Evolutionary conservation across 1,284 basidiomycete species (phyloP).

Genomic region (Gomphus bonarii): DNA sequence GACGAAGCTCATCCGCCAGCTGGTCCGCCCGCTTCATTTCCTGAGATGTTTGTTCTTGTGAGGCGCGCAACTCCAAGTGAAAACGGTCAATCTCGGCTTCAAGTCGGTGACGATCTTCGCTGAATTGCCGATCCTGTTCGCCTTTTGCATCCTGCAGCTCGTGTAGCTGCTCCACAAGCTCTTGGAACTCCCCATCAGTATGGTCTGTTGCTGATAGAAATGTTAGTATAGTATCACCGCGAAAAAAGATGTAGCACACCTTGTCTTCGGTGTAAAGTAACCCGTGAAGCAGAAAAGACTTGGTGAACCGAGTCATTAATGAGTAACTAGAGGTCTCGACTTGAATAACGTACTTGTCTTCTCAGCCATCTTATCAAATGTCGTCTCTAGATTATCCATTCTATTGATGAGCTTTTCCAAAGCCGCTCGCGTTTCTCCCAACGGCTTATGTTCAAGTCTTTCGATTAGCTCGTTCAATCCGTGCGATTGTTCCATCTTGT

Average conservation of each 20-base stretch:
- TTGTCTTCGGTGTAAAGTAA: conserved; percentile 54
- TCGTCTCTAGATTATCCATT: conserved; percentile 67
- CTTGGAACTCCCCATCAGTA: conserved; percentile 60
- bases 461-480: conserved; percentile 31
- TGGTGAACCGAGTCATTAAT: not conserved
- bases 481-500: conserved; percentile 49
- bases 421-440: conserved; percentile 47
- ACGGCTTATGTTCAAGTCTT: conserved; percentile 32
- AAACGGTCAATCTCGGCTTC: not conserved
- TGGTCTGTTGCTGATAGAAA: conserved; percentile 33
- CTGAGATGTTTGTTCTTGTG: not conserved
- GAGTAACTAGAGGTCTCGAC: not conserved
- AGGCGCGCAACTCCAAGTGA: not conserved
- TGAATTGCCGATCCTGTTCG: conserved; percentile 41
- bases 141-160: conserved; percentile 41
- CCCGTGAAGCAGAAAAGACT: conserved; percentile 66
- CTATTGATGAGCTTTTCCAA: conserved; percentile 60
- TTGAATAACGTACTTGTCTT: conserved; percentile 48
- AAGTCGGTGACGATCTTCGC: conserved; percentile 13
- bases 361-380: conserved; percentile 75
- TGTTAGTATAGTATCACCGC: conserved; percentile 28
- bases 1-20: conserved; percentile 10
- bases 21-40: not conserved
- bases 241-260: conserved; percentile 33
- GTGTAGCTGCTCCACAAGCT: conserved; percentile 53